Percentiles rank a stretch among this genome's conserved stretches.
Conservation (phyloP, 371 early-diverging fungal genomes). For the Actinomortierella wolfii region DNA sequence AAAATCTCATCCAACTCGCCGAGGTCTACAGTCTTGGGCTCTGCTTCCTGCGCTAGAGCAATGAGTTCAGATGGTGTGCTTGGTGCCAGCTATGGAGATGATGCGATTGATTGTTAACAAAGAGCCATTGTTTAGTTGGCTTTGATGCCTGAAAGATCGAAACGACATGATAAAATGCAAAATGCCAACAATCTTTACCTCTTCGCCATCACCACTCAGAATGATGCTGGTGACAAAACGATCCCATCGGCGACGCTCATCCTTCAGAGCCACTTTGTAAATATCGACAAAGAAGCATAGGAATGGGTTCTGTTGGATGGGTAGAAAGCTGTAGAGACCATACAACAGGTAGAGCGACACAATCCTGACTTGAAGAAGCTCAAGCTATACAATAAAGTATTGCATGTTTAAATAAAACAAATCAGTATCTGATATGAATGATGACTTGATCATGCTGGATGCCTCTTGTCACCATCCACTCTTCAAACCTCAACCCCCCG, state of each 20-base stretch:
- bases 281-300: slow-evolving; percentile 38
- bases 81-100: slow-evolving; percentile 30
- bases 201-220: slow-evolving; percentile 38
- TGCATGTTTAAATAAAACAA: background rate
- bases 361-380: slow-evolving; percentile 31
- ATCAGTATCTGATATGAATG: too few relatives aligned
- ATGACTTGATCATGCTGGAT: too few relatives aligned
- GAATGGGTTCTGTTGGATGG: slow-evolving; percentile 43
- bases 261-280: slow-evolving; percentile 20
- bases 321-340: slow-evolving; percentile 32
- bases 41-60: slow-evolving; percentile 26
- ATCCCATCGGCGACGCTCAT: slow-evolving; percentile 29
- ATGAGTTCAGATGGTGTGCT: slow-evolving; percentile 38
- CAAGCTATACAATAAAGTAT: slow-evolving; percentile 6
- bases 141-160: background rate
- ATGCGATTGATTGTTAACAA: too few relatives aligned
- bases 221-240: slow-evolving; percentile 39
- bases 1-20: slow-evolving; percentile 12
- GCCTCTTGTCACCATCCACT: too few relatives aligned
- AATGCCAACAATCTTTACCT: slow-evolving; percentile 15
- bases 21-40: slow-evolving; percentile 21
- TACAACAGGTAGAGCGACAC: slow-evolving; percentile 35
- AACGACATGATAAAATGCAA: background rate
- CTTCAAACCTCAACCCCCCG: too few relatives aligned
- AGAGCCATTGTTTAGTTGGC: background rate